A percentile compares a stretch with the other conserved stretches of the same genome.
These are phyloP conservation scores for Lentinula guzmanii DNA, from an alignment of 768 basidiomycete genomes.

Conservation along the genomic window DNA sequence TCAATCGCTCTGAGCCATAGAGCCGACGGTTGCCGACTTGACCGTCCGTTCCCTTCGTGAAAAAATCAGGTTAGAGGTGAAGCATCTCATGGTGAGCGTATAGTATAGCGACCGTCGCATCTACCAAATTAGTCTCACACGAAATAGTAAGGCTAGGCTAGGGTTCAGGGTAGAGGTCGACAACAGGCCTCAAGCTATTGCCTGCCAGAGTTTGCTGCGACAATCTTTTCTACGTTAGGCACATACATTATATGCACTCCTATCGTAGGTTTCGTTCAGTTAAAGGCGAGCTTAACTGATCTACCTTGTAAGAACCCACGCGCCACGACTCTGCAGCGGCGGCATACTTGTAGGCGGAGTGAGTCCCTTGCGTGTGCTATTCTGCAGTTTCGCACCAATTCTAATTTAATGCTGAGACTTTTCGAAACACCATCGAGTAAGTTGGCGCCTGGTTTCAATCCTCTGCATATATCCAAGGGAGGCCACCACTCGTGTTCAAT, in stretches of 20 bases:
- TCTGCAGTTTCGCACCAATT: not conserved
- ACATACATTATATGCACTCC: not conserved
- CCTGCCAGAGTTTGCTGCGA: not conserved
- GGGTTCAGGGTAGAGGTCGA: not conserved
- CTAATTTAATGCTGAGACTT: not conserved
- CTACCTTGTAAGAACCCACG: not conserved
- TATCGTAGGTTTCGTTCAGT: not conserved
- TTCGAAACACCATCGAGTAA: not conserved
- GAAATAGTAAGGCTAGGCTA: not conserved
- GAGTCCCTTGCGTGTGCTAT: not conserved
- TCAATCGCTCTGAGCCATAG: not conserved
- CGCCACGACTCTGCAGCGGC: too few species aligned
- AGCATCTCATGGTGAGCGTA: too few species aligned
- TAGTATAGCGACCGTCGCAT: too few species aligned
- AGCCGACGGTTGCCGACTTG: not conserved
- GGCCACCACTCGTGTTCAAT: not conserved
- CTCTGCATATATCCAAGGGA: not conserved
- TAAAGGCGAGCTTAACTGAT: not conserved
- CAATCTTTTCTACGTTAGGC: not conserved
- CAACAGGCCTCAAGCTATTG: not conserved
- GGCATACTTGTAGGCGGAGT: too few species aligned
- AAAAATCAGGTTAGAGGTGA: too few species aligned
- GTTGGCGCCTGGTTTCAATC: not conserved
- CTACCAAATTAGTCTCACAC: too few species aligned
- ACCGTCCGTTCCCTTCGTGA: too few species aligned